Evolutionary conservation across 495 filamentous ascomycete species (phyloP).

Genomic region (Podospora australis): DNA sequence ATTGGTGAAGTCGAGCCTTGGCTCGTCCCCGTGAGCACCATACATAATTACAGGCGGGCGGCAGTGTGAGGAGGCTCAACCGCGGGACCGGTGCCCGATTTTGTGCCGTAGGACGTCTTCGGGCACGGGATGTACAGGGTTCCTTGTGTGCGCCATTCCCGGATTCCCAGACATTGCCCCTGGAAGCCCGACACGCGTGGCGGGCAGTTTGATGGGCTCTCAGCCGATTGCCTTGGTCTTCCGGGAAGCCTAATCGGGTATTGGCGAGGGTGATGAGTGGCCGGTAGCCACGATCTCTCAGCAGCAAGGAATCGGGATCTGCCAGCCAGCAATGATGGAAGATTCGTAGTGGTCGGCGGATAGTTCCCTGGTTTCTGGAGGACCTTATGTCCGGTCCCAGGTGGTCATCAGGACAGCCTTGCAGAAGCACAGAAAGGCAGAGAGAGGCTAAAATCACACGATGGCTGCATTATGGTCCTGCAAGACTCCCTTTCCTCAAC

Average conservation of each 20-base stretch:
- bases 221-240: not conserved
- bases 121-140: not conserved
- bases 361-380: constrained; percentile 18
- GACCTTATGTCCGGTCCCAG: too few relatives aligned
- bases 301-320: constrained; percentile 2
- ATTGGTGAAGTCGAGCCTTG: too few relatives aligned
- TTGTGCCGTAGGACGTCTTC: not conserved
- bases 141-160: constrained; percentile 3
- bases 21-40: not conserved
- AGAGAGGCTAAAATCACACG: constrained; percentile 14
- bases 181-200: not conserved
- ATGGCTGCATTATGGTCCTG: constrained; percentile 5
- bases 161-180: constrained; percentile 1
- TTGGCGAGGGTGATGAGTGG: not conserved
- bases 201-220: not conserved
- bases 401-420: constrained; percentile 19
- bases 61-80: constrained; percentile 9
- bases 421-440: constrained; percentile 5
- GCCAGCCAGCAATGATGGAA: constrained; percentile 15
- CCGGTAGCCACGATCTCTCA: not conserved
- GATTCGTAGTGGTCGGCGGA: too few relatives aligned
- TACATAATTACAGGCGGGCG: too few relatives aligned
- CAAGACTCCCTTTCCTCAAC: not conserved
- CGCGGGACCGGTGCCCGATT: constrained; percentile 9
- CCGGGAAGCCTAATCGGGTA: constrained; percentile 14